Percentiles rank a stretch among this genome's conserved stretches.
Conservation (phyloP, 768 basidiomycete species). For the Mycena epipterygia region DNA sequence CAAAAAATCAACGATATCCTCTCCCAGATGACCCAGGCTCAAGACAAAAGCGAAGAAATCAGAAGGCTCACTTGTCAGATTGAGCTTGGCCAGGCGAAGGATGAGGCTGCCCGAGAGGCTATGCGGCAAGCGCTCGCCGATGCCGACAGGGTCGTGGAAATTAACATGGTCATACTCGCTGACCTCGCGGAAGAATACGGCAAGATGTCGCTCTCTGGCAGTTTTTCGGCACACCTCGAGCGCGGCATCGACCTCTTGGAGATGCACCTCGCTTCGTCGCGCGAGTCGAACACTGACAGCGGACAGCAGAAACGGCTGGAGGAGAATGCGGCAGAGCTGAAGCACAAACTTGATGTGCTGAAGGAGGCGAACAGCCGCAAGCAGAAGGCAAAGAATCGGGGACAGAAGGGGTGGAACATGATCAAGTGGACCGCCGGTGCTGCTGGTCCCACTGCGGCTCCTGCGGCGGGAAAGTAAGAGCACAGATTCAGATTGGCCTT, state of each 20-base stretch:
- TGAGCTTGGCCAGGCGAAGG: not conserved
- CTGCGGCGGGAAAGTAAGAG: not conserved
- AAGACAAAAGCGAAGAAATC: constrained; percentile 26
- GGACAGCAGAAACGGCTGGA: not conserved
- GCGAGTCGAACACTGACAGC: not conserved
- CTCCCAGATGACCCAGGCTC: constrained; percentile 28
- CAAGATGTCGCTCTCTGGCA: constrained; percentile 34
- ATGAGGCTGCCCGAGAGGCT: not conserved
- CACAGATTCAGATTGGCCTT: not conserved
- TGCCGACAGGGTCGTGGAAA: constrained; percentile 5
- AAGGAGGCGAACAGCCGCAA: constrained; percentile 1
- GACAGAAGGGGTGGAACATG: not conserved
- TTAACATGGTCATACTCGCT: not conserved
- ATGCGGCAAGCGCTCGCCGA: constrained; percentile 10
- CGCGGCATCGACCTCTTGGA: constrained; percentile 22
- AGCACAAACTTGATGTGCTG: not conserved
- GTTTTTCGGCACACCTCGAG: constrained; percentile 28
- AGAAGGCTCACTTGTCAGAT: constrained; percentile 24
- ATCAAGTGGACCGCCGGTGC: not conserved
- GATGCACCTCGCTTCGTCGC: not conserved
- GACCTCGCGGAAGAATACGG: constrained; percentile 18
- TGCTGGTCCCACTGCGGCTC: not conserved
- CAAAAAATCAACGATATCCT: constrained; percentile 26
- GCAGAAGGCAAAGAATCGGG: not conserved
- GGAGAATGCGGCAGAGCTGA: not conserved